phyloP scores from a whole-genome alignment of 1,284 basidiomycete genomes.

The Tremellales sp. region DNA sequence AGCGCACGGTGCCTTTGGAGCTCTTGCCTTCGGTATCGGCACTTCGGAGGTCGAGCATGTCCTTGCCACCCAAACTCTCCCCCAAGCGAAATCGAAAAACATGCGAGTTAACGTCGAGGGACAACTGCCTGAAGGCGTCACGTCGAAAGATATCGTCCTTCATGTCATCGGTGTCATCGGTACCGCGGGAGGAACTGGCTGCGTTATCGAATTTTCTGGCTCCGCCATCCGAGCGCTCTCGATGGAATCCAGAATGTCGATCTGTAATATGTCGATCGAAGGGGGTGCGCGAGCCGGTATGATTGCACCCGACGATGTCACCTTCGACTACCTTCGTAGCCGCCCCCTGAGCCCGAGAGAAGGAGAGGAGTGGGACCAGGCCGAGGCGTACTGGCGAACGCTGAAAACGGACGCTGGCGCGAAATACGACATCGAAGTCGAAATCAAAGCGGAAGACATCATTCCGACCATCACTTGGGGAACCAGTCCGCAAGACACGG shows the following conservation, averaged over 20 bases:
- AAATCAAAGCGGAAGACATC: constrained; percentile 83
- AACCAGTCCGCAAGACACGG: constrained; percentile 89
- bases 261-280: constrained; percentile 98
- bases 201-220: constrained; percentile 90
- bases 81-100: constrained; percentile 91
- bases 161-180: constrained; percentile 93
- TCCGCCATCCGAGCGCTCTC: constrained; percentile 85
- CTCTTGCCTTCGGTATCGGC: constrained; percentile 92
- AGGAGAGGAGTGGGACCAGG: constrained; percentile 84
- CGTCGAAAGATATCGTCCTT: constrained; percentile 90
- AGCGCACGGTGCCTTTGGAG: constrained; percentile 95
- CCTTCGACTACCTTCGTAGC: constrained; percentile 79
- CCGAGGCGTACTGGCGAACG: constrained; percentile 83
- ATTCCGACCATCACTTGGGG: constrained; percentile 95
- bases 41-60: constrained; percentile 97
- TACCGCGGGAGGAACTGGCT: constrained; percentile 89
- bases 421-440: constrained; percentile 82
- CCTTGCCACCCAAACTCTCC: constrained; percentile 87
- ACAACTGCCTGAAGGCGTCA: constrained; percentile 77
- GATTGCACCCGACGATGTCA: constrained; percentile 90
- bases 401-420: constrained; percentile 83
- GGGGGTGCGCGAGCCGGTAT: constrained; percentile 92
- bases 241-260: constrained; percentile 96
- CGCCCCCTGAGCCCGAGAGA: constrained; percentile 73
- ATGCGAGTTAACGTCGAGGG: constrained; percentile 93